These are phyloP conservation scores for Aspergillus sp. DNA, from an alignment of 2,329 filamentous ascomycete species.

Conservation along the genomic window DNA sequence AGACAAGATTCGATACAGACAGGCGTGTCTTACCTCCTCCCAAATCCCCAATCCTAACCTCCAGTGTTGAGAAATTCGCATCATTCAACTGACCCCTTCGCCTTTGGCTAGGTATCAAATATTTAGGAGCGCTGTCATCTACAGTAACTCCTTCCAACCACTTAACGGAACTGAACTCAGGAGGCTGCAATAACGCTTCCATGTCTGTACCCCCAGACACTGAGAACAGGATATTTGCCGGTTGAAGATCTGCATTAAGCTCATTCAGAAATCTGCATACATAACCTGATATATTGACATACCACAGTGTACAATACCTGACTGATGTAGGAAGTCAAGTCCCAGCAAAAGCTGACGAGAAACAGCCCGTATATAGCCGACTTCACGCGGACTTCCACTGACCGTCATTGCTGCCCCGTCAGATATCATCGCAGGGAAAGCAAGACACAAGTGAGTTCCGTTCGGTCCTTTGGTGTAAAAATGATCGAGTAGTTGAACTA, in stretches of 20 bases:
- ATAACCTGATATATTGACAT: not conserved
- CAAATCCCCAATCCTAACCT: conserved; percentile 26
- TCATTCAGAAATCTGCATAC: not conserved
- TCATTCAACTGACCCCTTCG: conserved; percentile 18
- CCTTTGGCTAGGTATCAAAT: conserved; percentile 24
- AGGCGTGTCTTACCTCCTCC: conserved; percentile 22
- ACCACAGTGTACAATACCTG: conserved; percentile 24
- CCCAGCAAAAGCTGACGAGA: conserved; percentile 23
- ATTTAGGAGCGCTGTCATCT: conserved; percentile 23
- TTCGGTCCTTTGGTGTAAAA: conserved; percentile 30
- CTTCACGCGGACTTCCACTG: conserved; percentile 13
- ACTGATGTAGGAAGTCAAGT: conserved; percentile 21
- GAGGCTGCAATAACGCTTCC: conserved; percentile 12
- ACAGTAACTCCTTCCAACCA: conserved; percentile 19
- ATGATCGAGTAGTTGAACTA: conserved; percentile 26
- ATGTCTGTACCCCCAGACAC: not conserved
- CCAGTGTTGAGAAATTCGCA: conserved; percentile 14
- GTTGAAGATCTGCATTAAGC: conserved; percentile 22
- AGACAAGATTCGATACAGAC: not conserved
- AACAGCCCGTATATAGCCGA: conserved; percentile 18
- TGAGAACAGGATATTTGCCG: conserved; percentile 26
- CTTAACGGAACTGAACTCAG: conserved; percentile 21
- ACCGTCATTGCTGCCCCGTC: conserved; percentile 25
- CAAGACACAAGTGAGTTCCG: conserved; percentile 27
- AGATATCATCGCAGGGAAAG: conserved; percentile 28